Percentiles rank a stretch among this genome's conserved stretches.
Conservation (phyloP, 495 filamentous ascomycete species). For the Penicillium maclennaniae region DNA sequence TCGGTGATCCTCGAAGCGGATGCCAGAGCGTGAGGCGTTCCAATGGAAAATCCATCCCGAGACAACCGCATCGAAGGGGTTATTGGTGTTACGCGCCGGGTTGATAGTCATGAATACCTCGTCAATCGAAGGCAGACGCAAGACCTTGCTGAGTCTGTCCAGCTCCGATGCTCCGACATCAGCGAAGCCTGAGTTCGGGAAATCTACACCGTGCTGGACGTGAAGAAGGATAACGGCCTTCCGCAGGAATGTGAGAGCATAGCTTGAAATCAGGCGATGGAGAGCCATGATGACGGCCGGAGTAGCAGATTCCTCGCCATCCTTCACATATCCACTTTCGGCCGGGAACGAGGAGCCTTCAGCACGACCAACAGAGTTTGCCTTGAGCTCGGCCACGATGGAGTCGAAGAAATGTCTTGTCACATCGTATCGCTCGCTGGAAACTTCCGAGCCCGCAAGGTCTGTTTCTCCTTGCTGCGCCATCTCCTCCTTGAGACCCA, state of each 20-base stretch:
- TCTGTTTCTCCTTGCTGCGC: conserved; percentile 31
- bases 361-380: conserved; percentile 42
- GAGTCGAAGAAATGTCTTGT: conserved; percentile 42
- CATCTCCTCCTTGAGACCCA: conserved; percentile 41
- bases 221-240: conserved; percentile 81
- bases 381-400: conserved; percentile 40
- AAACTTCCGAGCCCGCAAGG: conserved; percentile 24
- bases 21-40: conserved; percentile 44
- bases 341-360: conserved; percentile 41
- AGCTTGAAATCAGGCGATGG: conserved; percentile 61
- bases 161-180: conserved; percentile 70
- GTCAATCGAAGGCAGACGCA: conserved; percentile 74
- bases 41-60: conserved; percentile 76
- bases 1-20: conserved; percentile 38
- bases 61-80: conserved; percentile 51
- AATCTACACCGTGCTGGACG: conserved; percentile 83
- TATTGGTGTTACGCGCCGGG: conserved; percentile 30
- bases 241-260: conserved; percentile 84
- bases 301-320: conserved; percentile 41
- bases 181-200: conserved; percentile 67
- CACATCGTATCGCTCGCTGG: conserved; percentile 26
- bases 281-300: conserved; percentile 42
- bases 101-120: conserved; percentile 61
- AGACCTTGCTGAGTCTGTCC: conserved; percentile 68
- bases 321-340: conserved; percentile 42